phyloP scores from a whole-genome alignment of 2,329 filamentous ascomycete genomes.

The Aureobasidium zeae region DNA sequence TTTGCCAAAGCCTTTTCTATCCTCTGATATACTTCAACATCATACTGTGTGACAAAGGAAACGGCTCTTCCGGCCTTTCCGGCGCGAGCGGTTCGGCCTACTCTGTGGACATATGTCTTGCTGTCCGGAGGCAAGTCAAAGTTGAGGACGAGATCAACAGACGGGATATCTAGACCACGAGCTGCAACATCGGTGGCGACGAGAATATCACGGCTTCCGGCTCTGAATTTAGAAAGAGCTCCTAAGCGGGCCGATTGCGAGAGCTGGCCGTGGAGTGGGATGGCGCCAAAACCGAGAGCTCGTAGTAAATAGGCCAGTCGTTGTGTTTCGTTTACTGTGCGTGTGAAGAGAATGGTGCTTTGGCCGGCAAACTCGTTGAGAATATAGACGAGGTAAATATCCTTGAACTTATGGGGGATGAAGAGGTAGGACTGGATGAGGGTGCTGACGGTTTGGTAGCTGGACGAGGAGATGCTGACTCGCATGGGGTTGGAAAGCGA shows the following conservation, averaged over 20 bases:
- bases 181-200: slow-evolving; percentile 92
- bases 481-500: slow-evolving; percentile 75
- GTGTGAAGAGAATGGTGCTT: slow-evolving; percentile 78
- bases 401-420: slow-evolving; percentile 78
- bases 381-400: slow-evolving; percentile 78
- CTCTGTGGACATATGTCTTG: slow-evolving; percentile 85
- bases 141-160: slow-evolving; percentile 82
- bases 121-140: slow-evolving; percentile 74
- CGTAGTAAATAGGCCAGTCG: slow-evolving; percentile 75
- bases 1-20: slow-evolving; percentile 77
- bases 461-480: slow-evolving; percentile 70
- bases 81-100: slow-evolving; percentile 78
- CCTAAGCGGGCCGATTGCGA: slow-evolving; percentile 79
- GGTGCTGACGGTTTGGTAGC: slow-evolving; percentile 47
- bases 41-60: slow-evolving; percentile 58
- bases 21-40: slow-evolving; percentile 67
- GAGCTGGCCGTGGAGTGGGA: slow-evolving; percentile 77
- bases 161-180: slow-evolving; percentile 83
- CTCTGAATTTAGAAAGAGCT: slow-evolving; percentile 81
- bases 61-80: slow-evolving; percentile 77
- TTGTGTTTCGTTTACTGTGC: slow-evolving; percentile 87
- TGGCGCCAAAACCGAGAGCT: slow-evolving; percentile 76
- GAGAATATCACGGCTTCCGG: slow-evolving; percentile 71
- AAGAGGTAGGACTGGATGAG: slow-evolving; percentile 79
- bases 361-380: slow-evolving; percentile 82